These are phyloP conservation scores for Yarrowia sp. DNA, from an alignment of 805 yeast species.

Conservation along the genomic window DNA sequence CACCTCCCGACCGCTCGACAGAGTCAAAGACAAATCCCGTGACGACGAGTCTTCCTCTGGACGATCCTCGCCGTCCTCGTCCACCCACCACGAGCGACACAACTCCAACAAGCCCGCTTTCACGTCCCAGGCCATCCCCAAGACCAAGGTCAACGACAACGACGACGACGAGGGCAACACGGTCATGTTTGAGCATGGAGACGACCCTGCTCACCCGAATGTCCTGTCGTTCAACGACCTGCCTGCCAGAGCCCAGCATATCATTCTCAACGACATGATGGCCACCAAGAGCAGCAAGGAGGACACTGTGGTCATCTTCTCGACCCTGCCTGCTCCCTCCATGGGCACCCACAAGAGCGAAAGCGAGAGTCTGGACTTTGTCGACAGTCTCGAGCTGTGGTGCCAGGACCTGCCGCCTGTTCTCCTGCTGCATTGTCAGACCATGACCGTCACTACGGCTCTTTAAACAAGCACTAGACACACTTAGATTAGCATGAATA, in stretches of 20 bases:
- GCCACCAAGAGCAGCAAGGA: conserved; percentile 58
- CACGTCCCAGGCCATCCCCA: conserved; percentile 48
- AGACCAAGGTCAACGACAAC: conserved; percentile 47
- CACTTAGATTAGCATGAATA: conserved; percentile 6
- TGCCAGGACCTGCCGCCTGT: conserved; percentile 82
- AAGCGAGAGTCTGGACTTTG: conserved; percentile 73
- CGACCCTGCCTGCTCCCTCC: conserved; percentile 89
- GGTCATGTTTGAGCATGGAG: conserved; percentile 45
- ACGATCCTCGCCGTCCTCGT: conserved; percentile 8
- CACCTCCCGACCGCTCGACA: conserved; percentile 22
- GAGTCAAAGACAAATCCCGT: conserved; percentile 20
- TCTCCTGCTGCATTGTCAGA: conserved; percentile 83
- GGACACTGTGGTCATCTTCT: conserved; percentile 75
- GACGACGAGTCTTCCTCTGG: conserved; percentile 32
- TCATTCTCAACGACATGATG: conserved; percentile 89
- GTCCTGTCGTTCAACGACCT: conserved; percentile 73
- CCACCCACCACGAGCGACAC: conserved; percentile 24
- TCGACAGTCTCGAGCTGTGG: conserved; percentile 80
- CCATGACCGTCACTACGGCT: conserved; percentile 96
- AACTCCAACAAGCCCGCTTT: conserved; percentile 47
- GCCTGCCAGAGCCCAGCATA: conserved; percentile 91
- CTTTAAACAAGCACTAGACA: conserved; percentile 53
- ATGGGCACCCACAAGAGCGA: conserved; percentile 79
- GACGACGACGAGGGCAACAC: conserved; percentile 46
- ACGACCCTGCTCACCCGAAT: conserved; percentile 28